Base-by-base conservation (phyloP, 495 filamentous ascomycete species). In the Talaromyces liani region DNA sequence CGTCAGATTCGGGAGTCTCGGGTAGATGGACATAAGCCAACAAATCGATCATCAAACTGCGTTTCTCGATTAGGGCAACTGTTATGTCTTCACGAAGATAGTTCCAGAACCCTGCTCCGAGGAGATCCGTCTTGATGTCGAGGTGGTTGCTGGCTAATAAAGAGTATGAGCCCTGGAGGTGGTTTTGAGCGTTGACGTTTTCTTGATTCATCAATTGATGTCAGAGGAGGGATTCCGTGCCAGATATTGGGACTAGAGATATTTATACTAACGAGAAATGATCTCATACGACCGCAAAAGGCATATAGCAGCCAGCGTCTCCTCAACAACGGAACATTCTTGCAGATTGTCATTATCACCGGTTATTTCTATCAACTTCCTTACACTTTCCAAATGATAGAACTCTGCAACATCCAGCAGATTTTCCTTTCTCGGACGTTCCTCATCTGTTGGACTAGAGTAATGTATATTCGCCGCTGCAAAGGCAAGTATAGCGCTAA, bases 81-180 rank as follows among this genome's bases (percentile, higher is more conserved):
- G 73, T 75, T 55, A 77, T 78, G 20, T 78, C 72, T 66, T 77
- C 73, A 0, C 74, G 67, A 2, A 78, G 68, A n/a, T 75, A 73
- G 51, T 77, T 77, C 75, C 73, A 78, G 33, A 75, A 72, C 1
- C 73, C 73, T 18, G 74, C 70, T 54, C 65, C 66, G 29, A 70
- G 47, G 5, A 77, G 66, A 8, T 66, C 70, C 1, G 39, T 36
- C 6, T 20, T 12, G 54, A 66, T 47, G 9, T 65, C 45, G 14
- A 70, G 69, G 4, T 59, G 62, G 12, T 41, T 27, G 49, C 63
- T 68, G 2, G 65, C 54, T n/a, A 71, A 16, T 1, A 73, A 62
- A 10, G 70, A 72, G 51, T 72, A 73, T 10, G 65, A 70, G 10
- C 71, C 71, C 33, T 69, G 67, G 6, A 75, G 58, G 60, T 71